Percentiles rank a stretch among this genome's conserved stretches.
Evolutionary conservation across 345 rosid genomes (phyloP).

Genomic region (Lepidium sativum): DNA sequence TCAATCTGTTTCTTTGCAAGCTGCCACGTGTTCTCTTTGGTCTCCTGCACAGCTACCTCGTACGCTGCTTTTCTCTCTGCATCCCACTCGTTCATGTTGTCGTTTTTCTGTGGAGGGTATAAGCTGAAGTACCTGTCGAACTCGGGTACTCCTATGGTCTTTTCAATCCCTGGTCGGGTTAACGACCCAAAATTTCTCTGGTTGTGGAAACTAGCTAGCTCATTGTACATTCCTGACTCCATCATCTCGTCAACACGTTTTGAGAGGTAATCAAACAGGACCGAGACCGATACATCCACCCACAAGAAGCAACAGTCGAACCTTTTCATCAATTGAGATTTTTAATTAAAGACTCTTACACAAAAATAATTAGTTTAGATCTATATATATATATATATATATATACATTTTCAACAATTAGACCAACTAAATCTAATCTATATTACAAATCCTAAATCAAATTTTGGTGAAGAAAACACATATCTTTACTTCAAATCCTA

Average conservation of each 20-base stretch:
- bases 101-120: constrained; percentile 27
- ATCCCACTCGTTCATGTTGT: constrained; percentile 12
- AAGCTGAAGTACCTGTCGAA: constrained; percentile 42
- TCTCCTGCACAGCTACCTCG: constrained; percentile 41
- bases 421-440: too few species aligned
- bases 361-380: background rate
- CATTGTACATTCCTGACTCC: constrained; percentile 55
- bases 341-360: background rate
- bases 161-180: constrained; percentile 36
- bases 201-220: constrained; percentile 40
- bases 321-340: background rate
- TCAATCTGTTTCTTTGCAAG: constrained; percentile 53
- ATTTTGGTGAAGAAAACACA: too few species aligned
- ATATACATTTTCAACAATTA: too few species aligned
- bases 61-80: constrained; percentile 15
- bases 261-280: constrained; percentile 35
- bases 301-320: constrained; percentile 74
- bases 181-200: constrained; percentile 18
- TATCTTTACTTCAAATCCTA: too few species aligned
- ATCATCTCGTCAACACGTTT: constrained; percentile 75
- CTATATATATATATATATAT: too few species aligned
- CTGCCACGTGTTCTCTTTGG: constrained; percentile 45
- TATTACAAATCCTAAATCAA: too few species aligned
- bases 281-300: constrained; percentile 61
- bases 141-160: constrained; percentile 72